Conservation (phyloP, 441 rosid genomes). For the Populus trichocarpa region DNA sequence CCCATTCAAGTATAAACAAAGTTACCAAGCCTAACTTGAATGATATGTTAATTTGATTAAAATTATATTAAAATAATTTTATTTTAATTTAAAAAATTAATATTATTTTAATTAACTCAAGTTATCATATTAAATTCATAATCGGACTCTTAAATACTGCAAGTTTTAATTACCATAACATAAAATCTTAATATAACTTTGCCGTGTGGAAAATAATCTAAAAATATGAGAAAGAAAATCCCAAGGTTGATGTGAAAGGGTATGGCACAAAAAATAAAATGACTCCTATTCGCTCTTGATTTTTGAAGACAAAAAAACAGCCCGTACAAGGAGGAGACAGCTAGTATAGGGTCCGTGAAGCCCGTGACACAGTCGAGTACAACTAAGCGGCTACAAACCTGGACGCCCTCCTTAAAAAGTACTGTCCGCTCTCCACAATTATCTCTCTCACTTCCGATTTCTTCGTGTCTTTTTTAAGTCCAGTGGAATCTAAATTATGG, state of each 20-base stretch:
- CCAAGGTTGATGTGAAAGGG: not conserved
- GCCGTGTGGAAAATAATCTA: too few species aligned
- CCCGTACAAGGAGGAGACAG: conserved; percentile 20
- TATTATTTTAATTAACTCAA: too few species aligned
- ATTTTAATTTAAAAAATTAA: too few species aligned
- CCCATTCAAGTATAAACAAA: too few species aligned
- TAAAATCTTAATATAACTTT: too few species aligned
- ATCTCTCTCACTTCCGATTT: not conserved
- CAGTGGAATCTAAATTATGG: not conserved
- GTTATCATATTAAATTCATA: too few species aligned
- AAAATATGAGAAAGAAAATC: not conserved
- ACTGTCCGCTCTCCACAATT: not conserved
- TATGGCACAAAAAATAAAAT: not conserved
- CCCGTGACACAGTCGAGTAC: conserved; percentile 33
- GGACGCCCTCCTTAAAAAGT: conserved; percentile 1
- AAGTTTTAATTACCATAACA: too few species aligned
- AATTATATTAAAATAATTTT: too few species aligned
- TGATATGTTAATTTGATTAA: too few species aligned
- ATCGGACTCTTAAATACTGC: too few species aligned
- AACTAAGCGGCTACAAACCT: conserved; percentile 31
- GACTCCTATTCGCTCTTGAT: not conserved
- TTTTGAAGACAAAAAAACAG: not conserved
- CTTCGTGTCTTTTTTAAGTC: not conserved
- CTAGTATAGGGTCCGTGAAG: conserved; percentile 23
- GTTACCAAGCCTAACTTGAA: too few species aligned